A percentile compares a stretch with the other conserved stretches of the same genome.
Conservation (phyloP, 1,284 basidiomycete species). For the Lentinula novae-zelandiae region DNA sequence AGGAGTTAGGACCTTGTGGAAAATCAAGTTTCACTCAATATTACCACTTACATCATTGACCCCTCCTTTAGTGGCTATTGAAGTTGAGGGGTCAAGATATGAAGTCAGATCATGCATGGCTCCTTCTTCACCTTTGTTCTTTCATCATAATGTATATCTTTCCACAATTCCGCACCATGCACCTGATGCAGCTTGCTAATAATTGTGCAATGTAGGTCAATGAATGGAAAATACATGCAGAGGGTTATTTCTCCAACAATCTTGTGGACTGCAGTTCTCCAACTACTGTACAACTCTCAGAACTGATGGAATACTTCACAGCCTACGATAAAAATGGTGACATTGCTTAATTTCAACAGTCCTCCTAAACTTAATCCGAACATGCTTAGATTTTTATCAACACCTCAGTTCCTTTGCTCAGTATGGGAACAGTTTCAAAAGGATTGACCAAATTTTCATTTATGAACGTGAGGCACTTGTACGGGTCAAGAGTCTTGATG, state of each 20-base stretch:
- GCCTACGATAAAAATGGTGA: too few species aligned
- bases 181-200: too few species aligned
- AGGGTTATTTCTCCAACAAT: too few species aligned
- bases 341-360: too few species aligned
- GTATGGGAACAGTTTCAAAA: constrained; percentile 20
- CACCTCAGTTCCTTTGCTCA: constrained; percentile 1
- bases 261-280: too few species aligned
- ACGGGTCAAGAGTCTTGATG: constrained; percentile 10
- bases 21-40: constrained; percentile 25
- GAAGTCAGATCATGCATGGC: constrained; percentile 15
- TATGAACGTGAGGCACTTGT: constrained; percentile 18
- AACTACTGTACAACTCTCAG: too few species aligned
- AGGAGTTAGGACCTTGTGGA: constrained; percentile 23
- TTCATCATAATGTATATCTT: neutral
- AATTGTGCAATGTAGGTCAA: too few species aligned
- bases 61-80: constrained; percentile 25
- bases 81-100: constrained; percentile 26
- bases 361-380: too few species aligned
- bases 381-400: neutral
- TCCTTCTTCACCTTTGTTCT: too few species aligned
- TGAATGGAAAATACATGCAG: too few species aligned
- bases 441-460: constrained; percentile 13
- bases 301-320: too few species aligned
- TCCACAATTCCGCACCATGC: too few species aligned
- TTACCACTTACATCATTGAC: constrained; percentile 27